These are phyloP conservation scores for Chaetomiaceae sp. DNA, from an alignment of 2,329 filamentous ascomycete genomes.

Conservation along the genomic window DNA sequence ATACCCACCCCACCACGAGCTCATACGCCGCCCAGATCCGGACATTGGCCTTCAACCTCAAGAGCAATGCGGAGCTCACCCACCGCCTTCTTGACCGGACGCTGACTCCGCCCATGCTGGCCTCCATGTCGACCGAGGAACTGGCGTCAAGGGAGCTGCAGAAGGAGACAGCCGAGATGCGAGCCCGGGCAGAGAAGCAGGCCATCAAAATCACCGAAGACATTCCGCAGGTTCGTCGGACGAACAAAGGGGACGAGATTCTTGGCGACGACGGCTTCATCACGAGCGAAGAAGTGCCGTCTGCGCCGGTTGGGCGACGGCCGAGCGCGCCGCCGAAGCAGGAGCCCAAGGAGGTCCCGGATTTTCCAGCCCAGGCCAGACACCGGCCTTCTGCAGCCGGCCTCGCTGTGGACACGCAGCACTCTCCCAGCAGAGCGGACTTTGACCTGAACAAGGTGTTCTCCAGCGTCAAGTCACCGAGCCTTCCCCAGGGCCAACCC, in stretches of 20 bases:
- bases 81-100: slow-evolving; percentile 68
- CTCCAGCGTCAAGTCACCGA: slow-evolving; percentile 74
- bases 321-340: slow-evolving; percentile 29
- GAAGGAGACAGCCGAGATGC: slow-evolving; percentile 69
- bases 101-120: slow-evolving; percentile 69
- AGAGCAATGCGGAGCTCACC: slow-evolving; percentile 77
- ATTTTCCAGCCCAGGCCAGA: slow-evolving; percentile 25
- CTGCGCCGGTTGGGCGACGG: slow-evolving; percentile 34
- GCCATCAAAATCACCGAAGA: slow-evolving; percentile 77
- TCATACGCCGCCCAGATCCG: slow-evolving; percentile 63
- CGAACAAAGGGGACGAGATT: slow-evolving; percentile 92
- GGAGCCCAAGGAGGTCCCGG: slow-evolving; percentile 21
- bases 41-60: slow-evolving; percentile 78
- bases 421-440: slow-evolving; percentile 53
- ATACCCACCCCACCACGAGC: slow-evolving; percentile 48
- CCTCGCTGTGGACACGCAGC: slow-evolving; percentile 44
- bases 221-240: slow-evolving; percentile 74
- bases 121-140: slow-evolving; percentile 84
- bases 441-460: slow-evolving; percentile 88
- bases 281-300: slow-evolving; percentile 37
- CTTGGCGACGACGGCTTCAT: slow-evolving; percentile 67
- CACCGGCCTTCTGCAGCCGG: slow-evolving; percentile 26
- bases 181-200: slow-evolving; percentile 74
- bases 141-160: slow-evolving; percentile 91
- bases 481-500: slow-evolving; percentile 40